A percentile compares a stretch with the other conserved stretches of the same genome.
Conservation (phyloP, 805 yeast genomes). For the Cyberlindnera xylosilytica region DNA sequence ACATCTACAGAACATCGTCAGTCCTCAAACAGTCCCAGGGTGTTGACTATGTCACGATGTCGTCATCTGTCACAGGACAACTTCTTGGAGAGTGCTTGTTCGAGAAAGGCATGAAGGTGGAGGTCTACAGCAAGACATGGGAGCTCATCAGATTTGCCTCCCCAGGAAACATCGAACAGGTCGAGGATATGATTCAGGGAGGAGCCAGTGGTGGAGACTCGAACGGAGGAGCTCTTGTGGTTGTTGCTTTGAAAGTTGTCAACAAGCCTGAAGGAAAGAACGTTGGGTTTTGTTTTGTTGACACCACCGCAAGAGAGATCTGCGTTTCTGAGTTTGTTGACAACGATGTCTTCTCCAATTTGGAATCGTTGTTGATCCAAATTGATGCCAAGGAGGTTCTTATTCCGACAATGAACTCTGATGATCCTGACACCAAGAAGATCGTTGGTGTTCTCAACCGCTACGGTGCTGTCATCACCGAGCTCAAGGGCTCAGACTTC, state of each 20-base stretch:
- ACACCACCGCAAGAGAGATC: conserved; percentile 61
- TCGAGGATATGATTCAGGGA: conserved; percentile 60
- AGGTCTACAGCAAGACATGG: conserved; percentile 73
- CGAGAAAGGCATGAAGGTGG: conserved; percentile 72
- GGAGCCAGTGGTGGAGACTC: conserved; percentile 30
- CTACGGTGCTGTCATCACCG: conserved; percentile 71
- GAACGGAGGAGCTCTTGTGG: conserved; percentile 48
- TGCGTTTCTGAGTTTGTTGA: conserved; percentile 81
- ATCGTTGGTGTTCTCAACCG: conserved; percentile 70
- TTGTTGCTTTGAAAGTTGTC: conserved; percentile 39
- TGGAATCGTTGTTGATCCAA: conserved; percentile 85
- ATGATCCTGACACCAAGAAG: conserved; percentile 59
- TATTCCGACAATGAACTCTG: conserved; percentile 40
- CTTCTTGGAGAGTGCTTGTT: conserved; percentile 65
- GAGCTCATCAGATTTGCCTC: conserved; percentile 59
- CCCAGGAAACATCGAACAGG: conserved; percentile 83
- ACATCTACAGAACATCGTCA: conserved; percentile 77
- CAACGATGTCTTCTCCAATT: conserved; percentile 80
- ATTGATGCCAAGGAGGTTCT: conserved; percentile 85
- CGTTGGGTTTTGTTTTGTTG: conserved; percentile 79
- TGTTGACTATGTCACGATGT: conserved; percentile 67
- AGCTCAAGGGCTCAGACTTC: conserved; percentile 55
- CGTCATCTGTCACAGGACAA: conserved; percentile 67
- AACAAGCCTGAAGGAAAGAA: conserved; percentile 38
- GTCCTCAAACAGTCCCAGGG: conserved; percentile 64